These are phyloP conservation scores for Gnomoniopsis sp. DNA, from an alignment of 2,329 filamentous ascomycete species.

Conservation along the genomic window DNA sequence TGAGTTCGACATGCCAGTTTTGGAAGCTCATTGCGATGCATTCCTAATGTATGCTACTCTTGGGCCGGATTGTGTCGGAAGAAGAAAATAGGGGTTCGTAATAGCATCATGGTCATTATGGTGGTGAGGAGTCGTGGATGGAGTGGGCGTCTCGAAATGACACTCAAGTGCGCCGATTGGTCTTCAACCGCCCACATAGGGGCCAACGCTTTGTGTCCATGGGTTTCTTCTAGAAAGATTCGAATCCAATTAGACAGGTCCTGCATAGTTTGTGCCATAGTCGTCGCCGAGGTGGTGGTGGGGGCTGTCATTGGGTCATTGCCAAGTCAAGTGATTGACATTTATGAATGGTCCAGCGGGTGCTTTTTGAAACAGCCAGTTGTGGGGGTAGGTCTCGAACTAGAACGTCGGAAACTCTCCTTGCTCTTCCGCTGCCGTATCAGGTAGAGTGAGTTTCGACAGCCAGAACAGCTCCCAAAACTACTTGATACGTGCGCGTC, in stretches of 20 bases:
- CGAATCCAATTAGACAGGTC: neutral
- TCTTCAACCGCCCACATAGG: neutral
- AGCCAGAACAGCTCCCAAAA: neutral
- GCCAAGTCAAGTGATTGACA: neutral
- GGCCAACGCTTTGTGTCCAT: neutral
- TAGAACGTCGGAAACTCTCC: neutral
- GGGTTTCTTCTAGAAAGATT: neutral
- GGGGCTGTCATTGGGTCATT: neutral
- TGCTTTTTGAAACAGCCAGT: neutral
- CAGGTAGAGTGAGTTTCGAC: neutral
- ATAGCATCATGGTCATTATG: neutral
- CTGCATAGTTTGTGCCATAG: no score
- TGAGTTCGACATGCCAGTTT: neutral
- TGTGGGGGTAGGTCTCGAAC: neutral
- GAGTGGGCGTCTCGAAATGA: neutral
- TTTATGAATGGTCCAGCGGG: neutral
- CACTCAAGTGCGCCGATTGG: neutral
- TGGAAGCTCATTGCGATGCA: no score
- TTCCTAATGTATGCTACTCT: neutral
- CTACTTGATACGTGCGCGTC: neutral
- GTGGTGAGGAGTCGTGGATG: neutral
- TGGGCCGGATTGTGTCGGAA: neutral
- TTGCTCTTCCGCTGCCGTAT: neutral
- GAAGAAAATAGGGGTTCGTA: neutral
- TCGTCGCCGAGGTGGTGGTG: neutral